phyloP scores from a whole-genome alignment of 2,329 filamentous ascomycete genomes.

The Trichoderma polysporum region DNA sequence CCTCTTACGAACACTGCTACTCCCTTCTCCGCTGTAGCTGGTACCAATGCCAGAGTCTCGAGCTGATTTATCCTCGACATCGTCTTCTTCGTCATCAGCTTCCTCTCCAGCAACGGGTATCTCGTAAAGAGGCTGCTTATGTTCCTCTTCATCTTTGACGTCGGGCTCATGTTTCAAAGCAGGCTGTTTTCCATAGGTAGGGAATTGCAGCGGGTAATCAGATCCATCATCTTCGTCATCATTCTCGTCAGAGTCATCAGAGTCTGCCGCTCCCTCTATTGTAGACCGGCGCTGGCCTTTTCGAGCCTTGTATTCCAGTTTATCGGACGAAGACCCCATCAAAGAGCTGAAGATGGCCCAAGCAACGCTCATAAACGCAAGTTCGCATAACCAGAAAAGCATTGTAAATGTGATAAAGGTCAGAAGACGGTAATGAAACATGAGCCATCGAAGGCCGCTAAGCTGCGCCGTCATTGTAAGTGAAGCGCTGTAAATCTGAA shows the following conservation, averaged over 20 bases:
- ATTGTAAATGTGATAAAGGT: conserved; percentile 68
- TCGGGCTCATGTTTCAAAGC: conserved; percentile 43
- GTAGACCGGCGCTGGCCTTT: conserved; percentile 18
- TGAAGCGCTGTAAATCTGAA: conserved; percentile 73
- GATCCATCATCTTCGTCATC: conserved; percentile 37
- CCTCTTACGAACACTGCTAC: conserved; percentile 34
- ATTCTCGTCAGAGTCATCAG: conserved; percentile 26
- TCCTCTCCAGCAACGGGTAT: conserved; percentile 39
- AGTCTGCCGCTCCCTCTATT: neutral
- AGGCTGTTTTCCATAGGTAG: conserved; percentile 42
- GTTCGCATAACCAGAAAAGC: conserved; percentile 75
- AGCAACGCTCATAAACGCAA: conserved; percentile 62
- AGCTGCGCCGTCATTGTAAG: conserved; percentile 74
- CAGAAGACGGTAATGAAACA: conserved; percentile 78
- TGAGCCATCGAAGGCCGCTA: conserved; percentile 74
- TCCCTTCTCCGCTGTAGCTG: conserved; percentile 46
- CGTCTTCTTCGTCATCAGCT: conserved; percentile 48
- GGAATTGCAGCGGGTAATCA: conserved; percentile 46
- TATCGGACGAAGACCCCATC: conserved; percentile 24
- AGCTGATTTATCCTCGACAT: conserved; percentile 29
- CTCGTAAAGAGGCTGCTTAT: conserved; percentile 33
- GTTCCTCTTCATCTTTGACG: conserved; percentile 37
- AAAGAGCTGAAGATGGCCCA: conserved; percentile 59
- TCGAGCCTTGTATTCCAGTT: conserved; percentile 18
- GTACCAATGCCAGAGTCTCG: conserved; percentile 55